Conservation (phyloP, 441 rosid species). For the Breynia disticha region DNA sequence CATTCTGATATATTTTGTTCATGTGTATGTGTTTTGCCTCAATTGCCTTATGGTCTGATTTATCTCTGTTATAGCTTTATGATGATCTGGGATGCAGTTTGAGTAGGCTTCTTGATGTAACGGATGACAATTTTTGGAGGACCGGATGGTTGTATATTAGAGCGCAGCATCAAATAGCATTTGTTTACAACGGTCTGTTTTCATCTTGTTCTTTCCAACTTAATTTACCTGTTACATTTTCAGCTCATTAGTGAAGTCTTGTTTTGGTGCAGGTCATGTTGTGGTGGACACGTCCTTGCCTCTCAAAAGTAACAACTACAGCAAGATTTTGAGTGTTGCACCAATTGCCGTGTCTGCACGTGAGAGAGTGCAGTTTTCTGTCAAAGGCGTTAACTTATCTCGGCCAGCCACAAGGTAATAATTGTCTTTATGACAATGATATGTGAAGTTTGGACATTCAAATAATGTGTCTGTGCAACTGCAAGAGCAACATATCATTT, state of each 20-base stretch:
- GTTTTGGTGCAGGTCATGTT: conserved; percentile 77
- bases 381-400: conserved; percentile 67
- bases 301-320: conserved; percentile 38
- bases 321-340: conserved; percentile 53
- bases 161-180: conserved; percentile 74
- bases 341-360: conserved; percentile 72
- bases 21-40: not conserved
- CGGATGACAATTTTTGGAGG: conserved; percentile 75
- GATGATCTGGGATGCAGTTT: conserved; percentile 60
- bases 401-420: conserved; percentile 60
- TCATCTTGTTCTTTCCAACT: conserved; percentile 2
- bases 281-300: conserved; percentile 63
- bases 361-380: conserved; percentile 47
- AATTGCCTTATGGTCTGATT: conserved; percentile 17
- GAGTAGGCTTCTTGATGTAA: conserved; percentile 65
- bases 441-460: conserved; percentile 7
- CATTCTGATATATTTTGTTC: conserved; percentile 6
- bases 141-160: conserved; percentile 74
- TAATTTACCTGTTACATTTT: not conserved
- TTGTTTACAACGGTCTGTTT: conserved; percentile 58
- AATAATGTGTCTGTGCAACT: not conserved
- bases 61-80: conserved; percentile 44
- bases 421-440: conserved; percentile 2
- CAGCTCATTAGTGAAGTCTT: conserved; percentile 41
- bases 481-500: not conserved